Conservation (phyloP, 129 eudicot genomes). For the Silybum marianum region DNA sequence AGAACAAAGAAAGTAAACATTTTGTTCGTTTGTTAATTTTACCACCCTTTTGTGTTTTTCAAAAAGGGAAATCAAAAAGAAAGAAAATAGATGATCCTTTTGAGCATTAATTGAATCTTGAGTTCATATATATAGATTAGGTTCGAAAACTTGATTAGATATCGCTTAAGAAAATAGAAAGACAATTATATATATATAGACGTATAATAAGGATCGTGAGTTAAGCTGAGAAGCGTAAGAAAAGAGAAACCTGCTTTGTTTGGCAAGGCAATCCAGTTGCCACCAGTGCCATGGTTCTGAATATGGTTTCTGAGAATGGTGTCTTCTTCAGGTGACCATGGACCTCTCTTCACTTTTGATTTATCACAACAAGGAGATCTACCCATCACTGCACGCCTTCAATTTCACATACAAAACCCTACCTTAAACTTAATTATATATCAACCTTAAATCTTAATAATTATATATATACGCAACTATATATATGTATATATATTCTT, state of each 20-base stretch:
- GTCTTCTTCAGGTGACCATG: slow-evolving; percentile 93
- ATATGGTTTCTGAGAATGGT: slow-evolving; percentile 55
- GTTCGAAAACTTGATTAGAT: background rate
- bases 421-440: background rate
- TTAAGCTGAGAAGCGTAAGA: too few species aligned
- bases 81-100: background rate
- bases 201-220: too few species aligned
- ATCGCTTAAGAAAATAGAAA: background rate
- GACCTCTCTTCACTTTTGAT: slow-evolving; percentile 77
- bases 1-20: background rate
- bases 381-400: slow-evolving; percentile 51
- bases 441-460: background rate
- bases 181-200: background rate
- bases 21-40: background rate
- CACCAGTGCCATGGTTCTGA: slow-evolving; percentile 67
- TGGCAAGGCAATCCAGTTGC: slow-evolving; percentile 82
- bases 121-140: background rate
- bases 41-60: slow-evolving; percentile 13
- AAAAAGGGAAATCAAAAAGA: background rate
- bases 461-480: background rate
- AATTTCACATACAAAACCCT: slow-evolving; percentile 28
- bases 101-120: background rate
- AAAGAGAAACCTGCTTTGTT: slow-evolving; percentile 59
- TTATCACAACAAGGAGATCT: slow-evolving; percentile 93
- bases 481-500: slow-evolving; percentile 11